Base-by-base conservation (phyloP, 768 basidiomycete genomes). In the Tylopilus vinaceipallidus region DNA sequence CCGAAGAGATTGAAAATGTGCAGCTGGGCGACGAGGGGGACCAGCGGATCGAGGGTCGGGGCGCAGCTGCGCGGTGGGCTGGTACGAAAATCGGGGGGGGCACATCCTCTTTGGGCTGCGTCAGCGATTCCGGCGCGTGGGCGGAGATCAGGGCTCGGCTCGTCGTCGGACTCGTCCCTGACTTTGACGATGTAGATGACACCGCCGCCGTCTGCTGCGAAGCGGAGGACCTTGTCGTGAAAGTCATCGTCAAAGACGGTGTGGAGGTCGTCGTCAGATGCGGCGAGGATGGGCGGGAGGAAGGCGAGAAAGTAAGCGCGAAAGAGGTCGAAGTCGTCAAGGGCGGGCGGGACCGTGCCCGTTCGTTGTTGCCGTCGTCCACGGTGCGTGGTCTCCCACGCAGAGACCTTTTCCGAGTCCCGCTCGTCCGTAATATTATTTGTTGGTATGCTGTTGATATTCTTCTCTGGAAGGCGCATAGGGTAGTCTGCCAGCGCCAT, bases 1-100 rank as follows among this genome's bases (percentile, higher is more conserved):
- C 86, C 89, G 58, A 91, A 98, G 14, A 98, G 78, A 60, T 95
- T 98, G 39, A 98, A 75, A 49, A 98, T 85, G 57, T 97, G 93
- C 11, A 98, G 77, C 65, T 99, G 95, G 2, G 79, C 72, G 2
- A 91, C 83, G 5, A 98, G 79, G 1, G 95, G 87, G 7, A 77
- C 73, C n/a, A 82, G 64, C 5, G 89, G 78, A 70, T 97, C 94
- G 36, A 99, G 78, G 4, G 82, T 83, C 1, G 86, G 82, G 17
- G 83, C 81, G 46, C 94, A 98, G 77, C 53, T 88, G 79, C 24
- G 86, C 69, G 12, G 86, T 83, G 34, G 91, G 75, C 24, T 79
- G 75, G 67, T 90, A 91, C 41, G 75, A 71, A 63, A 82, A 84
- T 16, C 75, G 77, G n/a, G 79, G 77, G 34, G 77, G 74, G 29